Evolutionary conservation across 371 early-diverging fungal genomes (phyloP).

Genomic region (Batrachochytrium dendrobatidis): DNA sequence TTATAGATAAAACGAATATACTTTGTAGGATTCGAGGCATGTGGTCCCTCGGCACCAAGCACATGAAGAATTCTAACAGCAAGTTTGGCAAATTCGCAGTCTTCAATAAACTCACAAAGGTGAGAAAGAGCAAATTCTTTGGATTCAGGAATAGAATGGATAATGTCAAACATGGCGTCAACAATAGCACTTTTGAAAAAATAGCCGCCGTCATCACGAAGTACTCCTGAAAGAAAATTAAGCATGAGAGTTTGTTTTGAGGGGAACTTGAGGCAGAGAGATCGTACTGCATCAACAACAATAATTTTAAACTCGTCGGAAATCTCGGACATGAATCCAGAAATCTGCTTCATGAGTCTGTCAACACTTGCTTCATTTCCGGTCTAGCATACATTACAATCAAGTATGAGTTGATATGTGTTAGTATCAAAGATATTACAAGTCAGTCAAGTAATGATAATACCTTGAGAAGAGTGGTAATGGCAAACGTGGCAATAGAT

Average conservation of each 20-base stretch:
- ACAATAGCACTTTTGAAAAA: slow-evolving; percentile 94
- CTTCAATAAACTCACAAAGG: slow-evolving; percentile 98
- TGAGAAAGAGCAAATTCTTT: slow-evolving; percentile 90
- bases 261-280: slow-evolving; percentile 94
- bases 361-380: slow-evolving; percentile 97
- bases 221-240: slow-evolving; percentile 78
- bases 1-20: slow-evolving; percentile 98
- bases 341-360: slow-evolving; percentile 95
- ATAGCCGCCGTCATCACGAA: slow-evolving; percentile 96
- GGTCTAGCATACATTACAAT: slow-evolving; percentile 49
- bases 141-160: slow-evolving; percentile 84
- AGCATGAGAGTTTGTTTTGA: slow-evolving; percentile 89
- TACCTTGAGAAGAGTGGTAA: slow-evolving; percentile 91
- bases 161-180: slow-evolving; percentile 93
- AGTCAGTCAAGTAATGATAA: neutral
- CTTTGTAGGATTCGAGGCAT: slow-evolving; percentile 80
- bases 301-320: slow-evolving; percentile 97
- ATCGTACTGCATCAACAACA: slow-evolving; percentile 94
- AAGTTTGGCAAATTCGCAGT: slow-evolving; percentile 95
- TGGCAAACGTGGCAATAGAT: slow-evolving; percentile 96
- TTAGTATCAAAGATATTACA: neutral
- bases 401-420: neutral
- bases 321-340: slow-evolving; percentile 93
- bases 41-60: slow-evolving; percentile 91
- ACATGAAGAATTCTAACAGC: slow-evolving; percentile 92